Percentiles rank a stretch among this genome's conserved stretches.
Evolutionary conservation across 169 alveolate species (phyloP).

Genomic region (Eimeria acervulina): DNA sequence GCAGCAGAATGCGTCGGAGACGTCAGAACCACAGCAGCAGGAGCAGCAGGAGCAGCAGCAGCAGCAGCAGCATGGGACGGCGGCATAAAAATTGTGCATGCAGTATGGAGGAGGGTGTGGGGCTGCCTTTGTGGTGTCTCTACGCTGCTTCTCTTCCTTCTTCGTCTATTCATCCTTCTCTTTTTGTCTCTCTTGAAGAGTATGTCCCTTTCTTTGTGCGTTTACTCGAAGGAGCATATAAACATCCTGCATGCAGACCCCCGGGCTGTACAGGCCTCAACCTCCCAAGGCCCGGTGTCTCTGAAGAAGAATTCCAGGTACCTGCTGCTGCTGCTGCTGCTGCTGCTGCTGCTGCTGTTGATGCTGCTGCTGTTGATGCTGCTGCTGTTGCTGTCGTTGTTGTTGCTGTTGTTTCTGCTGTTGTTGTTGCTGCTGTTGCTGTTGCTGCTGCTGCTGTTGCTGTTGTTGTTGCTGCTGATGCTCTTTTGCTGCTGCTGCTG

Average conservation of each 20-base stretch:
- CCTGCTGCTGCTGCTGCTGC: not conserved
- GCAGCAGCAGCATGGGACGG: no score
- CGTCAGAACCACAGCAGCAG: no score
- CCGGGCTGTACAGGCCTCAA: slow-evolving; percentile 79
- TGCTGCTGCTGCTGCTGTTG: not conserved
- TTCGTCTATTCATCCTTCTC: not conserved
- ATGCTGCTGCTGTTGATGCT: not conserved
- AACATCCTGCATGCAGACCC: slow-evolving; percentile 82
- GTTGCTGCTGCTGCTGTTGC: not conserved
- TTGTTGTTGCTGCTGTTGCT: not conserved
- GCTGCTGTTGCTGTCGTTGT: slow-evolving; percentile 16
- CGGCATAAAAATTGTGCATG: no score
- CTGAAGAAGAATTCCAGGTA: slow-evolving; percentile 78
- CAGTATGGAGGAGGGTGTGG: no score
- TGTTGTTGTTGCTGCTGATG: not conserved
- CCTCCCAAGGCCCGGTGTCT: slow-evolving; percentile 68
- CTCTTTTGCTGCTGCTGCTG: not conserved
- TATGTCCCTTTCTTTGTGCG: slow-evolving; percentile 50
- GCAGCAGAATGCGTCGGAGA: no score
- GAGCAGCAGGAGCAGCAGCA: no score
- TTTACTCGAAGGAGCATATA: slow-evolving; percentile 73
- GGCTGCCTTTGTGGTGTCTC: not conserved
- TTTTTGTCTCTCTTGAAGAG: slow-evolving; percentile 1
- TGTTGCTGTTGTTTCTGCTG: not conserved
- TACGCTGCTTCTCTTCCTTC: not conserved